Evolutionary conservation across 768 basidiomycete species (phyloP).

Genomic region (Lactarius evosmus): DNA sequence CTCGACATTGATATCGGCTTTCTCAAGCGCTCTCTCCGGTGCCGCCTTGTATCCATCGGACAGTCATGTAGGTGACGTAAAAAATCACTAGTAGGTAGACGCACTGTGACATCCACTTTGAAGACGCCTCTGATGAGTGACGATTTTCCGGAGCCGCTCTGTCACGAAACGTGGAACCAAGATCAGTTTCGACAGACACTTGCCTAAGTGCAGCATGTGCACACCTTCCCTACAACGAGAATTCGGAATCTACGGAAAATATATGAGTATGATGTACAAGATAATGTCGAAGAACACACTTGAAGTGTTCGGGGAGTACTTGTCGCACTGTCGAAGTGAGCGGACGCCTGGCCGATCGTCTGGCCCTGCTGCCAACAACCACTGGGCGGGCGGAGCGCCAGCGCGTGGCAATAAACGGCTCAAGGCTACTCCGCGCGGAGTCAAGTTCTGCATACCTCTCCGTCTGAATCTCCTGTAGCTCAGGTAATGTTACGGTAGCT

Average conservation of each 20-base stretch:
- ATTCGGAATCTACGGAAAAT: constrained; percentile 5
- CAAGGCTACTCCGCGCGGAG: no score
- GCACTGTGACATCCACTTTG: constrained; percentile 6
- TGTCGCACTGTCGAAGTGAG: background rate
- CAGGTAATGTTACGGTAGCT: no score
- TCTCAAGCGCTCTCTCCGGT: no score
- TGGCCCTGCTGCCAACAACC: no score
- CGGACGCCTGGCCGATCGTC: background rate
- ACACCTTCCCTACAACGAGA: constrained; percentile 10
- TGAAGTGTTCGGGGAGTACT: background rate
- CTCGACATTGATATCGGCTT: background rate
- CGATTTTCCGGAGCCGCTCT: constrained; percentile 10
- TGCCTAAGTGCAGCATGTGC: no score
- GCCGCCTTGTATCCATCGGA: background rate
- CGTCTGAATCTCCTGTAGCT: no score
- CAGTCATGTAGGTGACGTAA: background rate
- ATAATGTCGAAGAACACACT: background rate
- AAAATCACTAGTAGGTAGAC: background rate
- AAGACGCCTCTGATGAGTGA: constrained; percentile 9
- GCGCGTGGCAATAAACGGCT: no score
- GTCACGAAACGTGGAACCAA: background rate
- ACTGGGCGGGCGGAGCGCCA: no score
- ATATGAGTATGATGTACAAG: background rate
- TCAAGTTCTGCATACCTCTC: no score
- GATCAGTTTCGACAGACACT: background rate